Evolutionary conservation across 1,139 yeast species (phyloP).

Genomic region (Tardiomyces digboiensis): DNA sequence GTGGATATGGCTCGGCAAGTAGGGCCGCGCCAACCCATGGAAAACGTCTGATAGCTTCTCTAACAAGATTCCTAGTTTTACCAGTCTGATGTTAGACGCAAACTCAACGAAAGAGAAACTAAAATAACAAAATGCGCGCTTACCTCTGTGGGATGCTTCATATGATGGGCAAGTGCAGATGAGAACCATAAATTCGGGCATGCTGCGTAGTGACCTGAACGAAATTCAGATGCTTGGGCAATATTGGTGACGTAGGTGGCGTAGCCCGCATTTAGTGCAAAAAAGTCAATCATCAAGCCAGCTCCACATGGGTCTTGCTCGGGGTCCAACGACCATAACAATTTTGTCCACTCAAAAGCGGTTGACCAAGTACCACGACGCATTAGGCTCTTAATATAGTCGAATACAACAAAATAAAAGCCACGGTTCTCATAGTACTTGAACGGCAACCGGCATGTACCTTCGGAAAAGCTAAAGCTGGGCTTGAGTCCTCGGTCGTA

Average conservation of each 20-base stretch:
- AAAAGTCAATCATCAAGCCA: slow-evolving; percentile 72
- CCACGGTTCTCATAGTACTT: slow-evolving; percentile 69
- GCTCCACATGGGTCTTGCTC: slow-evolving; percentile 81
- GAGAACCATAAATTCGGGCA: slow-evolving; percentile 73
- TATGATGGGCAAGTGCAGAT: slow-evolving; percentile 48
- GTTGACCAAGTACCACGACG: slow-evolving; percentile 73
- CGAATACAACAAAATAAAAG: slow-evolving; percentile 62
- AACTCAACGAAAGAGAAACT: background rate
- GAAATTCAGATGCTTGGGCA: slow-evolving; percentile 20
- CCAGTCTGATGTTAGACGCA: background rate
- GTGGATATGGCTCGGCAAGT: slow-evolving; percentile 19
- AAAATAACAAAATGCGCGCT: background rate
- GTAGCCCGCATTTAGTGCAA: slow-evolving; percentile 55
- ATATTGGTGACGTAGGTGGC: slow-evolving; percentile 42
- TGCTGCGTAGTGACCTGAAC: slow-evolving; percentile 45
- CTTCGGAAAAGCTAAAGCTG: slow-evolving; percentile 41
- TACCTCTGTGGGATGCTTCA: slow-evolving; percentile 9
- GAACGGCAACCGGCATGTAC: slow-evolving; percentile 64
- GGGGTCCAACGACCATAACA: slow-evolving; percentile 60
- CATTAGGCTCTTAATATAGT: slow-evolving; percentile 61
- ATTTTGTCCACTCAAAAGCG: slow-evolving; percentile 66
- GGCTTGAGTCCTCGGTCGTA: slow-evolving; percentile 59
- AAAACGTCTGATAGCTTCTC: slow-evolving; percentile 43
- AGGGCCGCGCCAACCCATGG: slow-evolving; percentile 51
- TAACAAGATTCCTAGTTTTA: slow-evolving; percentile 40